Base-by-base conservation (phyloP, 164 flowering plant species). In the Tetrastigma voinierianum region DNA sequence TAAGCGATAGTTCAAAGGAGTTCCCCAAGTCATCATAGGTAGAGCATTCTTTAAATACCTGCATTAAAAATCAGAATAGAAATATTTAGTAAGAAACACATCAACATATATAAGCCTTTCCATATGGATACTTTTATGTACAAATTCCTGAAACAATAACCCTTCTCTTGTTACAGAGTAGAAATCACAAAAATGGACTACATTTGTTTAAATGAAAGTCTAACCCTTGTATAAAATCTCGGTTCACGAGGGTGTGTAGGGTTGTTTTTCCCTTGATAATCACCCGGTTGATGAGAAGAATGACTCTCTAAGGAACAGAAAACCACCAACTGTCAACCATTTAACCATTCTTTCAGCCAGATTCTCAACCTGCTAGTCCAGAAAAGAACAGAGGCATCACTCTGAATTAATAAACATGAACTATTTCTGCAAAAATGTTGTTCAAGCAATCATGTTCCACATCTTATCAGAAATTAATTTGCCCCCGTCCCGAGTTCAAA, bases 201-300 rank as follows among this genome's bases (percentile, higher is more conserved):
- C 48, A 17, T 67, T 8, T 57, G 19, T 16, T 16, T 8, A 13
- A 3, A 43, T 32, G 51, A 20, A 48, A 53, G 40, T 47, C 70
- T 56, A 53, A 93, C 99, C 98, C 89, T 93, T 56, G 98, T 85
- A 54, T 96, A 96, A 66, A 82, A 96, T 70, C 91, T 85, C 17
- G 99, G 99, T 59, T 90, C 95, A 4, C 98, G 85, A 62, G 90
- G 93, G 75, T 91, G 97, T 25, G 95, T 93, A 51, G 97, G 98
- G 74, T 93, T 91, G 75, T 59, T 70, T 76, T 75, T 86, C 53
- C 98, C 77, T 76, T 89, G 90, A 56, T 62, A 75, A 70, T 92
- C 98, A 19, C 96, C 89, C n/a, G n/a, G n/a, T 72, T 88, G 97
- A 78, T n/a, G n/a, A n/a, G n/a, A n/a, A n/a, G n/a, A 92, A 54